Conservation (phyloP, 2,329 filamentous ascomycete genomes). For the Aureobasidium sp. region DNA sequence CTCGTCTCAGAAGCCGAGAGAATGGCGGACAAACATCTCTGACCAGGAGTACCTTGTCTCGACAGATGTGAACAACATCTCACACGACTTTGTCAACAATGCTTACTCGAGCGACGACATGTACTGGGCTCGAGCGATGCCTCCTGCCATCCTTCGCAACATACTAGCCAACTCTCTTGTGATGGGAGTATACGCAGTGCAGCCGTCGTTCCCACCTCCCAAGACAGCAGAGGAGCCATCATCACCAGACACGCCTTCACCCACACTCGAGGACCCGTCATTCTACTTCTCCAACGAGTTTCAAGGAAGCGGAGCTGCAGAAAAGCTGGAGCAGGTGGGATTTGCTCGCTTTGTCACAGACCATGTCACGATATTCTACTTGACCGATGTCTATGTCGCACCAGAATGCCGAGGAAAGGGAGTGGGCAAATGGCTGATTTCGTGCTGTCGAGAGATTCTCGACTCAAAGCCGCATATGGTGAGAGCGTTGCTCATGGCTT, state of each 20-base stretch:
- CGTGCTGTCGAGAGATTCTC: conserved; percentile 21
- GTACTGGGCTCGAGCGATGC: conserved; percentile 26
- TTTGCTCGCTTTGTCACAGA: conserved; percentile 26
- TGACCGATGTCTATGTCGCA: conserved; percentile 25
- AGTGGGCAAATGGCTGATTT: conserved; percentile 23
- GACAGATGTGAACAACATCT: conserved; percentile 18
- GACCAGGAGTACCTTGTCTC: conserved; percentile 18
- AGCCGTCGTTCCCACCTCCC: conserved; percentile 9
- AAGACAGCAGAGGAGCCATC: conserved; percentile 18
- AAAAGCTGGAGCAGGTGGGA: conserved; percentile 23
- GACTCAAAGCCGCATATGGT: conserved; percentile 20
- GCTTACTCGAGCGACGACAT: conserved; percentile 25
- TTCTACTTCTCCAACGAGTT: conserved; percentile 8
- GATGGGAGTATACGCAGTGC: conserved; percentile 24
- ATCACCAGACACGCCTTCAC: conserved; percentile 23
- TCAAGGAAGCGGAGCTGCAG: background rate
- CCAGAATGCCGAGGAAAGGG: conserved; percentile 20
- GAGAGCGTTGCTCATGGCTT: conserved; percentile 21
- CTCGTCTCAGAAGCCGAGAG: background rate
- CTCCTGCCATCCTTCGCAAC: conserved; percentile 17
- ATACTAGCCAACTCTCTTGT: conserved; percentile 25
- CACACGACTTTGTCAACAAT: conserved; percentile 24
- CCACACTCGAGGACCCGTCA: conserved; percentile 18
- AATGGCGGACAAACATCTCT: background rate
- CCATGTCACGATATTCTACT: conserved; percentile 23